Evolutionary conservation across 78 protist genomes (phyloP).

Genomic region (Ministeria vibrans): DNA sequence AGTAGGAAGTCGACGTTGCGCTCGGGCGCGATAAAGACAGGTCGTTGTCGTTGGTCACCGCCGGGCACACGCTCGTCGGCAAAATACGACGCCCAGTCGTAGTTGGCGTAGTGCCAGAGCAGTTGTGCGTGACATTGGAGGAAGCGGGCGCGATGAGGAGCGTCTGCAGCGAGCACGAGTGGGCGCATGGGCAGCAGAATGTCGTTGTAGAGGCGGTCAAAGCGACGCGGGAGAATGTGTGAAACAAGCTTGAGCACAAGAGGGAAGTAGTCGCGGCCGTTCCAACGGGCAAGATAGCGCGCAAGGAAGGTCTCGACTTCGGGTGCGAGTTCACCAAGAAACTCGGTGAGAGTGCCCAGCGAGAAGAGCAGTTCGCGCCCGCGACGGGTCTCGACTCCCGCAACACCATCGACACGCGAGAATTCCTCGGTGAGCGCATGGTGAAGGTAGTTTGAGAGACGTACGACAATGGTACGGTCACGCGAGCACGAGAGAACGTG

Average conservation of each 20-base stretch:
- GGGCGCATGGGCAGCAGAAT: background rate
- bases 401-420: background rate
- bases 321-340: background rate
- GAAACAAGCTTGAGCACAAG: background rate
- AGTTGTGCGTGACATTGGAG: too few relatives aligned
- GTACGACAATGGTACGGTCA: background rate
- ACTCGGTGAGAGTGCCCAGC: background rate
- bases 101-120: too few relatives aligned
- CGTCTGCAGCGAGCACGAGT: background rate
- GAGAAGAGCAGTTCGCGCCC: background rate
- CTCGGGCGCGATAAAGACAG: too few relatives aligned
- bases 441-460: background rate
- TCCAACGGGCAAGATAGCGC: background rate
- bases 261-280: background rate
- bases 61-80: too few relatives aligned
- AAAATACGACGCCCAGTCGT: too few relatives aligned
- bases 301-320: background rate
- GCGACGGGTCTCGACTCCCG: too few relatives aligned
- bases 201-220: background rate
- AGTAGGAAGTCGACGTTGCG: too few relatives aligned
- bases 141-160: too few relatives aligned
- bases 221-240: background rate
- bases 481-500: background rate
- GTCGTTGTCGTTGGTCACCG: too few relatives aligned
- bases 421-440: background rate